Conservation (phyloP, 768 basidiomycete genomes). For the Termitomyces sp. region DNA sequence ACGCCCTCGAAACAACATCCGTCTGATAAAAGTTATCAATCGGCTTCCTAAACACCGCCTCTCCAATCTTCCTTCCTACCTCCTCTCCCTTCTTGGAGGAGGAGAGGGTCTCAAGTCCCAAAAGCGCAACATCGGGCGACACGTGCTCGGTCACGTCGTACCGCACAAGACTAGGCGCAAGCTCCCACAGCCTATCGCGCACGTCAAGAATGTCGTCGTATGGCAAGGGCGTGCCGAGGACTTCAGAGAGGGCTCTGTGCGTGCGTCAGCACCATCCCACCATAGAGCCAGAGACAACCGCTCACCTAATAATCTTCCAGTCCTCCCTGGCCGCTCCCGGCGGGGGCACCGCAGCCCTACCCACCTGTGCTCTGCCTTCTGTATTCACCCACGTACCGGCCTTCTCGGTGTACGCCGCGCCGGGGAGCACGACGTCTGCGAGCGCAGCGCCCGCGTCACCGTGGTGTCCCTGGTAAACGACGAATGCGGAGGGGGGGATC, state of each 20-base stretch:
- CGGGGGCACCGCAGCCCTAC: conserved; percentile 85
- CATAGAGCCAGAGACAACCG: not conserved
- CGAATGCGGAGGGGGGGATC: conserved; percentile 89
- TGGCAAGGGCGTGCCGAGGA: conserved; percentile 72
- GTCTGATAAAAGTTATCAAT: conserved; percentile 95
- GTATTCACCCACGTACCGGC: conserved; percentile 93
- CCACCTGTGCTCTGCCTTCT: conserved; percentile 88
- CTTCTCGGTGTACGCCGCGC: conserved; percentile 89
- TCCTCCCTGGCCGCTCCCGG: conserved; percentile 97
- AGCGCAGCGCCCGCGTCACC: conserved; percentile 95
- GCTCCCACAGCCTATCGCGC: conserved; percentile 94
- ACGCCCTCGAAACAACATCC: conserved; percentile 92
- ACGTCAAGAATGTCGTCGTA: conserved; percentile 85
- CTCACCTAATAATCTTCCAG: conserved; percentile 92
- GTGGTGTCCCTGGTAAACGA: conserved; percentile 98
- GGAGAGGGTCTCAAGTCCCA: conserved; percentile 48
- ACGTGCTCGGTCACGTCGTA: conserved; percentile 80
- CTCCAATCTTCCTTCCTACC: conserved; percentile 48
- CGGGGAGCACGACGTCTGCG: conserved; percentile 95
- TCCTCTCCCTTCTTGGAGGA: conserved; percentile 39
- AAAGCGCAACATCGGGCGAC: conserved; percentile 62
- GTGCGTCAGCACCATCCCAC: not conserved
- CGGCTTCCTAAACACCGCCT: conserved; percentile 66
- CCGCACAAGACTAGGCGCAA: conserved; percentile 83
- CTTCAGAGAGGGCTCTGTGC: conserved; percentile 80